phyloP scores from a whole-genome alignment of 192 early-diverging fungal species.

The Podila clonocystis region DNA sequence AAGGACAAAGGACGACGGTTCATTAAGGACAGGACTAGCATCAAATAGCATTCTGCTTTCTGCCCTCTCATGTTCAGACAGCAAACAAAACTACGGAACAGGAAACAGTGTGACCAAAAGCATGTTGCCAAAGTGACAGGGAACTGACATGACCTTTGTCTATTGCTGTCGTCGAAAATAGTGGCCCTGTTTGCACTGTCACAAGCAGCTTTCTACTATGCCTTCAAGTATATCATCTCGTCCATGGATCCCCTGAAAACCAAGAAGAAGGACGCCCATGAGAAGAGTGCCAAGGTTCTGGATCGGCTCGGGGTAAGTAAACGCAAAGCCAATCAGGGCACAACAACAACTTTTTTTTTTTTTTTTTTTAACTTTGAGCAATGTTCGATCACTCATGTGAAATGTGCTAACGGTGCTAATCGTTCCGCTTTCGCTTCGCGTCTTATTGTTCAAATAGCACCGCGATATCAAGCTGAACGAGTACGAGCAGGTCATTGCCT shows the following conservation, averaged over 20 bases:
- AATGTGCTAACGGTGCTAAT: background rate
- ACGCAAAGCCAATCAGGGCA: too few species aligned
- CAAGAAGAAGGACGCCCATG: slow-evolving; percentile 80
- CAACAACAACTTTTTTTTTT: too few species aligned
- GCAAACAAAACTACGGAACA: background rate
- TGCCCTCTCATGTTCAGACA: background rate
- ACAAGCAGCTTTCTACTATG: slow-evolving; percentile 89
- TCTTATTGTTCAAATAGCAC: slow-evolving; percentile 12
- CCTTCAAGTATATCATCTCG: slow-evolving; percentile 84
- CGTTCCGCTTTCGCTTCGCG: background rate
- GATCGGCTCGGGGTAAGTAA: slow-evolving; percentile 71
- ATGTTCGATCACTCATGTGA: background rate
- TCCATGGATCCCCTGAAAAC: slow-evolving; percentile 75
- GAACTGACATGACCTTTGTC: background rate
- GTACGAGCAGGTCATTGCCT: slow-evolving; percentile 93
- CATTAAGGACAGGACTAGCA: too few species aligned
- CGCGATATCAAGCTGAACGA: slow-evolving; percentile 83
- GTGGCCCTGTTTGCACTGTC: slow-evolving; percentile 87
- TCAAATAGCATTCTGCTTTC: too few species aligned
- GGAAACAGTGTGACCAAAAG: background rate
- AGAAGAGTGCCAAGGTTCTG: slow-evolving; percentile 76
- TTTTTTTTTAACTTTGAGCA: too few species aligned
- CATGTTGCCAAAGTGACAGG: too few species aligned
- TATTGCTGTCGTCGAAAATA: slow-evolving; percentile 15
- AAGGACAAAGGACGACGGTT: too few species aligned